Base-by-base conservation (phyloP, 148 eudicot genomes). In the Silene latifolia region DNA sequence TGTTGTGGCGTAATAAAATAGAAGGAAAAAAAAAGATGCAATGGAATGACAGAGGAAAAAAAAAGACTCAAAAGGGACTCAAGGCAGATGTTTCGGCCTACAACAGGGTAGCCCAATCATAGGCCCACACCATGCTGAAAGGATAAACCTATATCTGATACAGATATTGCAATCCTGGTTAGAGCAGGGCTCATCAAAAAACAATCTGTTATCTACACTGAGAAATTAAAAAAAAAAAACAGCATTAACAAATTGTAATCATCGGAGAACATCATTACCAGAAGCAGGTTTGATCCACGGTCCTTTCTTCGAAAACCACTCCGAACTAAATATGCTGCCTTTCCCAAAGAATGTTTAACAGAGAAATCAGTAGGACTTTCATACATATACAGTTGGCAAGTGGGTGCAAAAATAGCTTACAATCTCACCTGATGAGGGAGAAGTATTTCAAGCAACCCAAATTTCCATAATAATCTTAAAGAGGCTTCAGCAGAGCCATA, bases 401-500 rank as follows among this genome's bases (percentile, higher is more conserved):
- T n/a, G 19, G 44, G 53, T 54, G 46, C 42, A 17, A 59, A 24
- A 56, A 25, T 8, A 19, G 12, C 18, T 44, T 29, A 65, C 56
- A 68, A 57, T 72, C 81, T 67, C 80, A 91, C 98, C 88, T 94
- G 98, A 83, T 88, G 79, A 29, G 98, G 98, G 61, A 94, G 77
- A 78, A 94, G 93, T 69, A 88, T 67, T 35, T 94, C 98, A 19
- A 94, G 82, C 67, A 94, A 83, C 67, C 90, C 90, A 68, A 76
- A 83, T 83, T 74, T 88, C 98, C 98, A 94, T 67, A 94, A 82
- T 74, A 91, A 84, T 82, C 98, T 83, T 75, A 94, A 46, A 51
- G 98, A 94, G 54, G 96, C 84, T 82, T 94, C 93, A 44, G 97
- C 98, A 61, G 98, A 91, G 75, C 98, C 98, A 82, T 86, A 94